A percentile compares a stretch with the other conserved stretches of the same genome.
Evolutionary conservation across 768 basidiomycete species (phyloP).

Genomic region (Pleurotus giganteus): DNA sequence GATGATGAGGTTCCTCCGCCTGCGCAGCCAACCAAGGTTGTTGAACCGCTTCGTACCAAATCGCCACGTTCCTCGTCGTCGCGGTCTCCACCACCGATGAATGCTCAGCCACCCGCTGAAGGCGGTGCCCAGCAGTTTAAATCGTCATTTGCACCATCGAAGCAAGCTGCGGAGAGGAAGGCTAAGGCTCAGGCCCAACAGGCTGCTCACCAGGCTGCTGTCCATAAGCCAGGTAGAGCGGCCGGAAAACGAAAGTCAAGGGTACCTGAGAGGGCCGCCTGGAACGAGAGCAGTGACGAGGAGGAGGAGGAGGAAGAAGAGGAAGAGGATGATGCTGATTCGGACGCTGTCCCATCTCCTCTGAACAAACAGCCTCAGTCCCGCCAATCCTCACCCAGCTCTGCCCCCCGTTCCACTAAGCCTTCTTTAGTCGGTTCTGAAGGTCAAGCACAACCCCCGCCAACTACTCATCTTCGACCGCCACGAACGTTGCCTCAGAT

Average conservation of each 20-base stretch:
- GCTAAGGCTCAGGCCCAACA: slow-evolving; percentile 83
- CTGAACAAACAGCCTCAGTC: slow-evolving; percentile 22
- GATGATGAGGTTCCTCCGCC: slow-evolving; percentile 26
- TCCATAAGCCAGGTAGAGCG: slow-evolving; percentile 69
- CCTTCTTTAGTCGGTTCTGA: slow-evolving; percentile 6
- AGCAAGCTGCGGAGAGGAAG: slow-evolving; percentile 80
- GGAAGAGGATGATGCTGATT: slow-evolving; percentile 69
- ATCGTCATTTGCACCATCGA: slow-evolving; percentile 88
- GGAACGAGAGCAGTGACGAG: slow-evolving; percentile 77
- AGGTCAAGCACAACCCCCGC: slow-evolving; percentile 22
- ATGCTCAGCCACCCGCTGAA: slow-evolving; percentile 7
- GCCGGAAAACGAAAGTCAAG: slow-evolving; percentile 60
- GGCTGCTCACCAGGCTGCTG: slow-evolving; percentile 76
- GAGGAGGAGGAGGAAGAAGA: slow-evolving; percentile 86
- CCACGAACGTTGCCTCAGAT: slow-evolving; percentile 67
- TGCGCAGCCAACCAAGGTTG: slow-evolving; percentile 21
- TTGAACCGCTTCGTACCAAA: slow-evolving; percentile 34
- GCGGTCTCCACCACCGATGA: slow-evolving; percentile 21
- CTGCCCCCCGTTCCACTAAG: slow-evolving; percentile 1
- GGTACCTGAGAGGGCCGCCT: slow-evolving; percentile 55
- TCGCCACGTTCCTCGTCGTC: slow-evolving; percentile 16
- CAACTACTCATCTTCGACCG: slow-evolving; percentile 45
- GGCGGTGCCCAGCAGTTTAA: slow-evolving; percentile 49
- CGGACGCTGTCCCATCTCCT: slow-evolving; percentile 44
- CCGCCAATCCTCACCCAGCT: slow-evolving; percentile 17